Evolutionary conservation across 164 flowering plant species (phyloP).

Genomic region (Annona squamosa): DNA sequence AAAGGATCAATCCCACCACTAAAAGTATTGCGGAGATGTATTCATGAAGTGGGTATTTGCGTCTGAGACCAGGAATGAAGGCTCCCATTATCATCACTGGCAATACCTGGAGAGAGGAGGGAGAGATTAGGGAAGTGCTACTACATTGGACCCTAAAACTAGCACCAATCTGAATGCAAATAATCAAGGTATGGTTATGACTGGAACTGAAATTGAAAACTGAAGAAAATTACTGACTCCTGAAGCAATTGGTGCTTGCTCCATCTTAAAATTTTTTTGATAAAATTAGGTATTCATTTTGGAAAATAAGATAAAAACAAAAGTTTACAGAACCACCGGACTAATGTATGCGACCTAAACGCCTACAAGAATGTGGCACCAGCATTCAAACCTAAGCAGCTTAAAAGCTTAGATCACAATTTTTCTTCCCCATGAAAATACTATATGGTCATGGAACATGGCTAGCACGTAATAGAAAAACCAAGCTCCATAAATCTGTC

Average conservation of each 20-base stretch:
- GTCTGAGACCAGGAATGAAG: conserved; percentile 64
- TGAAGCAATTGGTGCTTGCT: too few relatives aligned
- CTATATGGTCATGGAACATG: too few relatives aligned
- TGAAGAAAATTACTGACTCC: too few relatives aligned
- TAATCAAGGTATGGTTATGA: not conserved
- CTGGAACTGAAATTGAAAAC: not conserved
- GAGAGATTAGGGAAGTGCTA: not conserved
- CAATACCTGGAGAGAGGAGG: conserved; percentile 37
- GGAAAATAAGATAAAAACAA: too few relatives aligned
- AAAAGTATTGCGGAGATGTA: conserved; percentile 60
- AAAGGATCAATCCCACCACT: conserved; percentile 62
- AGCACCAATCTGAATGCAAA: not conserved
- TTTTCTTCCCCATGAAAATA: too few relatives aligned
- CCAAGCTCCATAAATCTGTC: not conserved
- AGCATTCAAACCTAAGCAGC: too few relatives aligned
- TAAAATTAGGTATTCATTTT: too few relatives aligned
- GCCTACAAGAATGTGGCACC: too few relatives aligned
- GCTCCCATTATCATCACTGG: conserved; percentile 90
- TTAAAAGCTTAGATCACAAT: too few relatives aligned
- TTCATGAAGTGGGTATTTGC: conserved; percentile 61
- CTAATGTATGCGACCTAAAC: too few relatives aligned
- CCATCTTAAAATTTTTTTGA: too few relatives aligned
- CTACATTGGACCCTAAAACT: not conserved
- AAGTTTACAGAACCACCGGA: too few relatives aligned
- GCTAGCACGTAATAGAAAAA: not conserved